Conservation (phyloP, 2,329 filamentous ascomycete genomes). For the Calonectria pauciramosa region DNA sequence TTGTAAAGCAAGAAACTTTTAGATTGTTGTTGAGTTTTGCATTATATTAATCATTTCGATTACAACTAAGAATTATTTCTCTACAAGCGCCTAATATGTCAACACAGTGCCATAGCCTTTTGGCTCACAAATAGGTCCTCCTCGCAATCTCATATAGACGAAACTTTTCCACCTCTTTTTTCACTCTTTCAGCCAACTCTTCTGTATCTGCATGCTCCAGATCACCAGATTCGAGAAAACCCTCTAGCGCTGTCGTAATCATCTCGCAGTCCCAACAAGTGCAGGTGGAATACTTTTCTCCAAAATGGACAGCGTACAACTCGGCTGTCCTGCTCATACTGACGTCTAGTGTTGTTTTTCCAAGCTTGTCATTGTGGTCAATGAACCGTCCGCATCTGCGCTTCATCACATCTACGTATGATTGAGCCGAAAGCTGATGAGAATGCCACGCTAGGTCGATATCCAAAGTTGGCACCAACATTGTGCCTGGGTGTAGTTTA, state of each 20-base stretch:
- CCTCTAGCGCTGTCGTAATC: background rate
- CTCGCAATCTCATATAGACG: background rate
- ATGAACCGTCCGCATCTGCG: background rate
- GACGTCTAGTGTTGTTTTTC: background rate
- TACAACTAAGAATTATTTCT: background rate
- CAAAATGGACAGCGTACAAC: background rate
- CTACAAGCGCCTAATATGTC: no score
- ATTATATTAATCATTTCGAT: no score
- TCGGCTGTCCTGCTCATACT: background rate
- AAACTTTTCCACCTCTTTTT: background rate
- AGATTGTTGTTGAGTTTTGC: background rate
- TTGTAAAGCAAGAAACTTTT: background rate
- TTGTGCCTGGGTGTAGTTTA: background rate
- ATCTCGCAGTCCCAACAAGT: background rate
- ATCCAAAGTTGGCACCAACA: background rate
- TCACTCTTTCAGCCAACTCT: background rate
- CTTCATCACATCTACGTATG: background rate
- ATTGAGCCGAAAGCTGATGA: background rate
- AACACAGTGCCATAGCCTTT: background rate
- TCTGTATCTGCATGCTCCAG: background rate
- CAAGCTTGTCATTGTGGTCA: constrained; percentile 2
- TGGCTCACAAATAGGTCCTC: background rate
- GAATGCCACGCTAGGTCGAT: background rate
- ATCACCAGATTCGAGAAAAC: background rate
- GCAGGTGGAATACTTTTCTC: background rate